Base-by-base conservation (phyloP, 2,329 filamentous ascomycete species). In the Colletotrichum shisoi region DNA sequence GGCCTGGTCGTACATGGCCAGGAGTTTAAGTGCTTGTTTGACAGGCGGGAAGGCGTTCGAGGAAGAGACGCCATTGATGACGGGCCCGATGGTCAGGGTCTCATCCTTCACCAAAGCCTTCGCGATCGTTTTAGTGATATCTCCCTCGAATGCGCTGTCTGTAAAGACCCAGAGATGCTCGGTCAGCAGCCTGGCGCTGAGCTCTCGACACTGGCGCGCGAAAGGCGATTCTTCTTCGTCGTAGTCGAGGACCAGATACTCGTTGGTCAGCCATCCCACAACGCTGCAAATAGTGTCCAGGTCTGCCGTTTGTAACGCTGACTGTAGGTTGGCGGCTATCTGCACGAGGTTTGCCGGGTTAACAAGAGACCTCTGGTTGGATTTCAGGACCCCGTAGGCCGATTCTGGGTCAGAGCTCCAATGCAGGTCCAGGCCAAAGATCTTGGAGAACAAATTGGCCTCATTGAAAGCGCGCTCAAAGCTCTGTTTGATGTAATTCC, bases 1-100 rank as follows among this genome's bases (percentile, higher is more conserved):
- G 45, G 84, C 84, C 69, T 85, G 84, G 70, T 89, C 87, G 72
- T 89, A 89, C 83, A 87, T 82, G 64, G 82, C 78, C 9, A 90
- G 76, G 21, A 90, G 77, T 69, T 87, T 85, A 11, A 88, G 78
- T 0, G 87, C 87, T 37, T 81, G 81, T 71, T 85, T 87, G 7
- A 88, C 84, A 1, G 85, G 79, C 0, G 86, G 84, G 70, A 86
- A 84, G 0, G 86, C 85, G 70, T 86, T 87, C 1, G 86, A 86
- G 1, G 84, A 83, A 1, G 84, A 79, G 1, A 82, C 77, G 12
- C 81, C 83, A 27, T 81, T 80, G 1, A 81, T 76, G 2, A 82
- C 81, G 0, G 83, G 81, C 0, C 78, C 76, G n/a, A 87, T 83
- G 66, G 83, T 84, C 1, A 87, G 76, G 1, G 81, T 77, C 4